Percentiles rank a stretch among this genome's conserved stretches.
These are phyloP conservation scores for Dunaliella primolecta DNA, from an alignment of 139 green algal genomes.

Conservation along the genomic window DNA sequence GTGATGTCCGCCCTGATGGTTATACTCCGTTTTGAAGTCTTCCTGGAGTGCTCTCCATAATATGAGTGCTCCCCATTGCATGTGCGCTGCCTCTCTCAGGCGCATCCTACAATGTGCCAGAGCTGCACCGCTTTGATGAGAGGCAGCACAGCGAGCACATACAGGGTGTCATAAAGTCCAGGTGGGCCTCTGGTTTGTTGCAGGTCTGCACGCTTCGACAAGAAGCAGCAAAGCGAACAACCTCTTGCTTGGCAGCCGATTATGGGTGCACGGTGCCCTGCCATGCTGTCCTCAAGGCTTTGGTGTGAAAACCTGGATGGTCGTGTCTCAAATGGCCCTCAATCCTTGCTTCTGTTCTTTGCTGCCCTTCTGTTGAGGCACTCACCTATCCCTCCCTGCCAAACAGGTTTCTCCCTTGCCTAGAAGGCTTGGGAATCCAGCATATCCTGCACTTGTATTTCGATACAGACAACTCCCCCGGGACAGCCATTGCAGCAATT, in stretches of 20 bases:
- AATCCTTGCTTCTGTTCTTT: too few species aligned
- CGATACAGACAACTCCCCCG: slow-evolving; percentile 30
- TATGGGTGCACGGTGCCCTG: too few species aligned
- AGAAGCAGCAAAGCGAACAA: too few species aligned
- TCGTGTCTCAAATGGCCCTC: too few species aligned
- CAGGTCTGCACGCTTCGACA: background rate
- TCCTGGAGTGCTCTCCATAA: background rate
- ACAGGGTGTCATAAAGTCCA: background rate
- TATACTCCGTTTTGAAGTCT: background rate
- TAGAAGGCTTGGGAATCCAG: slow-evolving; percentile 5
- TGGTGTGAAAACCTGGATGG: too few species aligned
- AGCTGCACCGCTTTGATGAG: background rate
- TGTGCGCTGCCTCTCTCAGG: background rate
- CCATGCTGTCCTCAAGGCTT: too few species aligned
- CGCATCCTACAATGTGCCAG: background rate
- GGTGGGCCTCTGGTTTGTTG: background rate
- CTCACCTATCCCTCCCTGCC: too few species aligned
- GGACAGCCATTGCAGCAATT: slow-evolving; percentile 10
- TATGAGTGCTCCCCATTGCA: background rate
- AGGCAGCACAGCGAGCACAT: slow-evolving; percentile 3
- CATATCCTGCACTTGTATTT: slow-evolving; percentile 30
- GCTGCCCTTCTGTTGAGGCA: too few species aligned
- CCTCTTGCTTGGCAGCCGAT: too few species aligned
- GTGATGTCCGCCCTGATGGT: background rate
- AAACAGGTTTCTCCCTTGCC: background rate